A percentile compares a stretch with the other conserved stretches of the same genome.
Conservation (phyloP, 1,284 basidiomycete species). For the Volvariella surrecta region DNA sequence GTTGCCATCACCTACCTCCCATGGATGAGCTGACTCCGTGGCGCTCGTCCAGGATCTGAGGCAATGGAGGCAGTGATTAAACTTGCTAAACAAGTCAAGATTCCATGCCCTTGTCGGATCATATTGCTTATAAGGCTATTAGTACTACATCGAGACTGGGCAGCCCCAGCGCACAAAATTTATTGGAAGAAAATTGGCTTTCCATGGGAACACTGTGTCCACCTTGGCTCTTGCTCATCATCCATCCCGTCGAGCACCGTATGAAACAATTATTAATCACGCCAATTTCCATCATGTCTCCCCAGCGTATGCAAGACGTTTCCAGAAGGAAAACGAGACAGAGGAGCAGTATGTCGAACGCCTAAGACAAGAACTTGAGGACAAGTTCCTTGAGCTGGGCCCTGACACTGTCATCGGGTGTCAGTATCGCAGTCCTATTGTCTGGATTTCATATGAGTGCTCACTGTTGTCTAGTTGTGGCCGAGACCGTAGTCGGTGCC, state of each 20-base stretch:
- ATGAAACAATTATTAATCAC: constrained; percentile 53
- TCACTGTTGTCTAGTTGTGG: constrained; percentile 48
- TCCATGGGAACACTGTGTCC: constrained; percentile 77
- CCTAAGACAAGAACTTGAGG: constrained; percentile 70
- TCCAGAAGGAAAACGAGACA: constrained; percentile 57
- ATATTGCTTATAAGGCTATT: constrained; percentile 1
- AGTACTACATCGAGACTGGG: constrained; percentile 66
- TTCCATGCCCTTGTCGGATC: not conserved
- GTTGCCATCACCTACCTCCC: constrained; percentile 10
- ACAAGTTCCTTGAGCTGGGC: constrained; percentile 75
- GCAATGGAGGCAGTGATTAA: constrained; percentile 81
- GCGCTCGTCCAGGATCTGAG: constrained; percentile 55
- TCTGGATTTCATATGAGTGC: constrained; percentile 2
- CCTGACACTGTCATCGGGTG: constrained; percentile 75
- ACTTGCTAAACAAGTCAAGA: constrained; percentile 59
- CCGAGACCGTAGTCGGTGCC: constrained; percentile 78
- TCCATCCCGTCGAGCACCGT: constrained; percentile 57
- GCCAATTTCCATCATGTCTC: constrained; percentile 73
- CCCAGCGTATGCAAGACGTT: constrained; percentile 78
- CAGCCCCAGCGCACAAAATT: constrained; percentile 67
- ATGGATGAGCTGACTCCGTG: constrained; percentile 3
- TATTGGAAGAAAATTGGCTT: constrained; percentile 73
- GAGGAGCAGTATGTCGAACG: constrained; percentile 74
- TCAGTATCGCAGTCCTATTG: constrained; percentile 22
- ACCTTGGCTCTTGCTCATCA: constrained; percentile 63